Evolutionary conservation across 2,329 filamentous ascomycete genomes (phyloP).

Genomic region (Fusarium nygamai): DNA sequence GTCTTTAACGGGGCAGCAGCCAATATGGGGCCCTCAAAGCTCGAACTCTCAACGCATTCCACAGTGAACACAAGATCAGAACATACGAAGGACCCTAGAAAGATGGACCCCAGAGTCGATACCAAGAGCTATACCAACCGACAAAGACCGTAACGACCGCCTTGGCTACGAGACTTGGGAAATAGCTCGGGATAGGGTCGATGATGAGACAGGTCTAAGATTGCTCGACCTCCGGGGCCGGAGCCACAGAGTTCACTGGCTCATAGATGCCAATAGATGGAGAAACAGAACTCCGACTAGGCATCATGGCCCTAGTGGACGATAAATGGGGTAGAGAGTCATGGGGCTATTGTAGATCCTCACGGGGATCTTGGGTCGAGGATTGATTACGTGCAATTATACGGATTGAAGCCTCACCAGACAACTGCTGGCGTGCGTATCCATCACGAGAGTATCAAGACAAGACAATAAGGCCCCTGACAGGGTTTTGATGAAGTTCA

Average conservation of each 20-base stretch:
- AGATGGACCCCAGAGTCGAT: constrained; percentile 4
- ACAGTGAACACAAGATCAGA: constrained; percentile 17
- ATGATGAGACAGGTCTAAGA: constrained; percentile 7
- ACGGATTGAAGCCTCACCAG: constrained; percentile 9
- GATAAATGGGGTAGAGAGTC: constrained; percentile 3
- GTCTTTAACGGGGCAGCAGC: not conserved
- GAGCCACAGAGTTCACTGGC: constrained; percentile 6
- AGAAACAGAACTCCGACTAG: constrained; percentile 17
- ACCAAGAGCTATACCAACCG: constrained; percentile 11
- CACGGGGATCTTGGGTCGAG: constrained; percentile 9
- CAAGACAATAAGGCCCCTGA: constrained; percentile 3
- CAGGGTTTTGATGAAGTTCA: not conserved
- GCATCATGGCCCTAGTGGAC: not conserved
- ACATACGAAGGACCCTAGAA: not conserved
- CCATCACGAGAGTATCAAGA: not conserved
- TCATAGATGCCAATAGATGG: not conserved
- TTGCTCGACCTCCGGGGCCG: constrained; percentile 4
- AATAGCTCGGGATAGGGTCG: constrained; percentile 3
- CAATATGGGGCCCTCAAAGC: not conserved
- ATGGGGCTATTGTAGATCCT: constrained; percentile 20
- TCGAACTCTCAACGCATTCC: constrained; percentile 28
- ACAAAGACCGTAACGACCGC: not conserved
- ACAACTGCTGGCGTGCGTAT: not conserved
- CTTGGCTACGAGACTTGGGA: constrained; percentile 1
- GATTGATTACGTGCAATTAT: constrained; percentile 3